These are phyloP conservation scores for Ceratocystis harringtonii DNA, from an alignment of 2,329 filamentous ascomycete species.

Conservation along the genomic window DNA sequence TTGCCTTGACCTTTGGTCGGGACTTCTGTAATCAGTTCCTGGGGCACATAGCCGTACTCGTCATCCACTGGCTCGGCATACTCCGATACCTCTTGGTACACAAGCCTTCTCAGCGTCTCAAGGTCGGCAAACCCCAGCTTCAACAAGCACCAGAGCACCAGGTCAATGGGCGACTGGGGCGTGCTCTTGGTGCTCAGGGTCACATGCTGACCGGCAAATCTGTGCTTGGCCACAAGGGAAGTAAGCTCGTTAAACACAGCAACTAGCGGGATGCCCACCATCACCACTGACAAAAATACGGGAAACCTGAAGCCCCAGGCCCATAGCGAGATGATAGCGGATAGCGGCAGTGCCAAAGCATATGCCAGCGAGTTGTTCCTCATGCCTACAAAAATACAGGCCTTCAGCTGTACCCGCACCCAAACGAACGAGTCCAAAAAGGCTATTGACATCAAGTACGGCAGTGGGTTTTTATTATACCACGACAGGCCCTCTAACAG, in stretches of 20 bases:
- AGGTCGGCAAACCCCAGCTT: slow-evolving; percentile 10
- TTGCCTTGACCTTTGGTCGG: neutral
- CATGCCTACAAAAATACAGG: neutral
- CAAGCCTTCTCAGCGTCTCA: slow-evolving; percentile 5
- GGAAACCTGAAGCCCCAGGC: neutral
- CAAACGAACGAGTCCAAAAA: slow-evolving; percentile 12
- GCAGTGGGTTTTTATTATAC: neutral
- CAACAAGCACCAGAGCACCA: neutral
- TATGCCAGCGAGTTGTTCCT: neutral
- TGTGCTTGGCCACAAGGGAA: neutral
- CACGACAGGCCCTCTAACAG: slow-evolving; percentile 6
- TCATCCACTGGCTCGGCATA: slow-evolving; percentile 7
- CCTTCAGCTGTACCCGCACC: slow-evolving; percentile 9
- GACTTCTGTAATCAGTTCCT: neutral
- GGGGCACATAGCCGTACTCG: slow-evolving; percentile 12
- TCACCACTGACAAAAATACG: neutral
- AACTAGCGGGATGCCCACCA: neutral
- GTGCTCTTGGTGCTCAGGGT: neutral
- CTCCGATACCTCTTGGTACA: neutral
- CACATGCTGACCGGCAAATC: neutral
- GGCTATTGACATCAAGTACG: slow-evolving; percentile 5
- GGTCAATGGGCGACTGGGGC: neutral
- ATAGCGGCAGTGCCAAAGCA: slow-evolving; percentile 5
- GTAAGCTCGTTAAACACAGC: slow-evolving; percentile 4
- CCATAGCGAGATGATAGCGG: neutral